phyloP scores from a whole-genome alignment of 2,329 filamentous ascomycete genomes.

The Achaetomium macrosporum region DNA sequence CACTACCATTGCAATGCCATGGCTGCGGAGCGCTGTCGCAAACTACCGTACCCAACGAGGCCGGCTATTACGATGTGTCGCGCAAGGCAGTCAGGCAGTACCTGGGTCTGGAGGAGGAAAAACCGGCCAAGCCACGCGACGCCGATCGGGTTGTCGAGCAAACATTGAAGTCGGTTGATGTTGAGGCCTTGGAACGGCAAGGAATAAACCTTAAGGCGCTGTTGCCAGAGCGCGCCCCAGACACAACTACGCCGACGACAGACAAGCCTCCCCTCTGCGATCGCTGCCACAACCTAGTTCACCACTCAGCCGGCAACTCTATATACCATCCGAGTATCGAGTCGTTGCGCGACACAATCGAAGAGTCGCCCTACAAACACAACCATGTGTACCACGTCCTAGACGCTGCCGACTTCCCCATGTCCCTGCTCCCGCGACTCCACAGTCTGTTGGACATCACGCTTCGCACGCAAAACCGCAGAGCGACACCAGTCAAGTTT shows the following conservation, averaged over 20 bases:
- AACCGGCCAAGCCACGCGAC: conserved; percentile 31
- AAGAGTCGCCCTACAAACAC: conserved; percentile 80
- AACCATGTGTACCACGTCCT: conserved; percentile 96
- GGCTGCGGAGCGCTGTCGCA: conserved; percentile 63
- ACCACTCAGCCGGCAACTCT: conserved; percentile 65
- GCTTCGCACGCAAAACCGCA: conserved; percentile 72
- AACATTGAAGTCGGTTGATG: conserved; percentile 39
- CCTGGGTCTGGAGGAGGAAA: conserved; percentile 33
- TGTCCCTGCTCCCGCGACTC: conserved; percentile 80
- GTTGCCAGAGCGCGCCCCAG: conserved; percentile 16
- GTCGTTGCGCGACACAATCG: conserved; percentile 75
- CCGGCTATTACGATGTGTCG: conserved; percentile 53
- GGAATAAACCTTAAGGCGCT: conserved; percentile 42
- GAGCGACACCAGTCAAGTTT: conserved; percentile 63
- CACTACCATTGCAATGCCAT: conserved; percentile 52
- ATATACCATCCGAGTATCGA: conserved; percentile 78
- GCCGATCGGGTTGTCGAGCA: conserved; percentile 42
- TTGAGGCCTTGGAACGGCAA: conserved; percentile 37
- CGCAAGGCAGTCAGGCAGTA: conserved; percentile 49
- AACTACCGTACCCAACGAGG: conserved; percentile 41
- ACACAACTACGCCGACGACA: background rate
- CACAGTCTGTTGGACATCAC: conserved; percentile 63
- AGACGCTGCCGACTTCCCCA: conserved; percentile 93
- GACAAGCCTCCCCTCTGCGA: conserved; percentile 64
- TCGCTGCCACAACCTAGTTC: conserved; percentile 74